A percentile compares a stretch with the other conserved stretches of the same genome.
Conservation (phyloP, 2,329 filamentous ascomycete genomes). For the Colletotrichum musae region DNA sequence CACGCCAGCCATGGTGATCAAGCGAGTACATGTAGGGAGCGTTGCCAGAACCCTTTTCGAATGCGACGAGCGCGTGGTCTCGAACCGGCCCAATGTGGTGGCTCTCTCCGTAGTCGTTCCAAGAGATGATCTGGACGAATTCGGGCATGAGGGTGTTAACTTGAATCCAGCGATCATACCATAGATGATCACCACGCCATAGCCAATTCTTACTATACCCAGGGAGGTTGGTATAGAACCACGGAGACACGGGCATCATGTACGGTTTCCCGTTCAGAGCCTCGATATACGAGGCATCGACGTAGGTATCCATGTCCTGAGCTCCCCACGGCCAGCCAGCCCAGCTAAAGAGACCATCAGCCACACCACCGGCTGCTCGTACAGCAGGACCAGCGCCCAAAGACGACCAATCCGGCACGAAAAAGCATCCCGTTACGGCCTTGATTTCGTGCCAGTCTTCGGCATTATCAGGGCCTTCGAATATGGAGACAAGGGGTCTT, state of each 20-base stretch:
- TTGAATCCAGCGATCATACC: conserved; percentile 71
- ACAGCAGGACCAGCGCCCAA: conserved; percentile 48
- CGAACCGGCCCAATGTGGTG: conserved; percentile 66
- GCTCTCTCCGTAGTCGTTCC: conserved; percentile 67
- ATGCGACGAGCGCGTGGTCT: conserved; percentile 38
- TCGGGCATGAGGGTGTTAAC: conserved; percentile 61
- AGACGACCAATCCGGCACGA: conserved; percentile 61
- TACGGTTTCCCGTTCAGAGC: conserved; percentile 43
- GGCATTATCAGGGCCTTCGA: conserved; percentile 57
- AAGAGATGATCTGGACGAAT: conserved; percentile 67
- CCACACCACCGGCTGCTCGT: conserved; percentile 27
- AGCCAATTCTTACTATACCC: conserved; percentile 73
- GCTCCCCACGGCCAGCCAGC: conserved; percentile 52
- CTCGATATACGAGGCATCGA: conserved; percentile 40
- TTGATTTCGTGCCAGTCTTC: conserved; percentile 61
- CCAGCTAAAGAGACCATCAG: conserved; percentile 55
- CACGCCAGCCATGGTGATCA: conserved; percentile 64
- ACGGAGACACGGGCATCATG: conserved; percentile 70
- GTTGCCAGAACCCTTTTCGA: conserved; percentile 7
- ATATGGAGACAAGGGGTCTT: conserved; percentile 56
- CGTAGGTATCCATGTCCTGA: conserved; percentile 36
- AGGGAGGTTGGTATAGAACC: conserved; percentile 72
- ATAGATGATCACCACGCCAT: conserved; percentile 71
- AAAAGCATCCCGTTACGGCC: conserved; percentile 53
- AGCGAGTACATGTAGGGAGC: conserved; percentile 63